Base-by-base conservation (phyloP, 306 rosid genomes). In the Pueraria montana region DNA sequence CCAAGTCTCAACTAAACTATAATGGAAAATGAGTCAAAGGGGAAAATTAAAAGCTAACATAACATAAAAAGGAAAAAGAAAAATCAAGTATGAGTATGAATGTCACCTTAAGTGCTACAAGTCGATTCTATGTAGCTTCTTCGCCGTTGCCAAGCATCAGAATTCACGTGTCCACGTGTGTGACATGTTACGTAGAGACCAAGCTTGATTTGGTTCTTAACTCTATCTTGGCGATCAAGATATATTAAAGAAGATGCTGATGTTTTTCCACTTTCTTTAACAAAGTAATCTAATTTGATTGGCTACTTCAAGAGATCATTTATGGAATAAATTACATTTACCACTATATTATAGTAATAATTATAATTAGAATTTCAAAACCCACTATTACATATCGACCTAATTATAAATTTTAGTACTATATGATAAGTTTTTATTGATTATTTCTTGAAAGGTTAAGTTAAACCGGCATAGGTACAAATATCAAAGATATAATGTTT, bases 161-260 rank as follows among this genome's bases (percentile, higher is more conserved):
- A 74, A 34, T 11, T 55, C 62, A 46, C 42, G 8, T 50, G 48
- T 49, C 16, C 36, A 73, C 78, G 30, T 16, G 78, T 50, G 30
- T 50, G 18, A 32, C 78, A 73, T 72, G 78, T 48, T 72, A 32
- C 61, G 34, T 23, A 3, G 56, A 46, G 17, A 14, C 77, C 59
- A 30, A 49, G 11, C 30, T 72, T 72, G 46, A 72, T 72, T 72
- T 72, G 43, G 16, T 24, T 12, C 40, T 62, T 58, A 12, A 58
- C 49, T 43, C 2, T 26, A 26, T 62, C 18, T 62, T 12, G 38
- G 16, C 1, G 4, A 26, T 27, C 68, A 23, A 26, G 18, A 27
- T 2, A 9, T 3, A 58, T 45, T 1, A 14, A 5, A 17, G 6
- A 6, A 3, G 6, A 9, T 58, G 48, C 36, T 50, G 32, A 11